Evolutionary conservation across 495 filamentous ascomycete species (phyloP), one percentile per base, ranked within the genome.

Genomic region (Chaetomium tenue): DNA sequence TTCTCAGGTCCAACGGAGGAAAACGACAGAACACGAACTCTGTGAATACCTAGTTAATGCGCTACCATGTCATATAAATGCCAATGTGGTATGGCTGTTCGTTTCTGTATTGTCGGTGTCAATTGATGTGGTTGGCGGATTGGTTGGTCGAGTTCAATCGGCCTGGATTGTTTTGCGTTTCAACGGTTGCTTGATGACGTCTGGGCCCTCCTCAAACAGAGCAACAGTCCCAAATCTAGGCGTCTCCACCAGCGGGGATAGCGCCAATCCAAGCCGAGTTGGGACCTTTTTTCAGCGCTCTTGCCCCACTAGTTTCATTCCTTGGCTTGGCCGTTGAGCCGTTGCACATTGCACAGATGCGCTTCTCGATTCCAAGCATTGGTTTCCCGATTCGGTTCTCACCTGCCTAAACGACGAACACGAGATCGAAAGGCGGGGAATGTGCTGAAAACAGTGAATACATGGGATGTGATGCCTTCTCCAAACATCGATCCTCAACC

Each of bases 111-210:
- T 20, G 7, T 42, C 23, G 25, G 33, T 39, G 18, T 20, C 3
- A 50, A 50, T 50, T 50, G 46, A 20, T 9, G 46, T 50, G 46
- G 20, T 50, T 20, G 46, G 46, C 46, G 46, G 18, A 50, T 55
- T 55, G 52, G 26, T 55, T 37, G 52, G 18, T 28, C 26, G 16
- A 25, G 9, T 26, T 30, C 42, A 46, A 48, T 33, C 26, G 57
- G 8, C 16, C n/a, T 59, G 3, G 5, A 30, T 4, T 25, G n/a
- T 6, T 26, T 58, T 22, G 5, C 4, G 44, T 47, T 20, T 20
- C 18, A 20, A 18, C n/a, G 44, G 40, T 23, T 59, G 57, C 42
- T 47, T 33, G 57, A 59, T 59, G 57, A 59, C 57, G 57, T 59
- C 57, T 59, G 57, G 56, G 42, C 57, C 25, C 15, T 33, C 46